Conservation (phyloP, 768 basidiomycete genomes). For the Rhodosporidiobolus odoratus region DNA sequence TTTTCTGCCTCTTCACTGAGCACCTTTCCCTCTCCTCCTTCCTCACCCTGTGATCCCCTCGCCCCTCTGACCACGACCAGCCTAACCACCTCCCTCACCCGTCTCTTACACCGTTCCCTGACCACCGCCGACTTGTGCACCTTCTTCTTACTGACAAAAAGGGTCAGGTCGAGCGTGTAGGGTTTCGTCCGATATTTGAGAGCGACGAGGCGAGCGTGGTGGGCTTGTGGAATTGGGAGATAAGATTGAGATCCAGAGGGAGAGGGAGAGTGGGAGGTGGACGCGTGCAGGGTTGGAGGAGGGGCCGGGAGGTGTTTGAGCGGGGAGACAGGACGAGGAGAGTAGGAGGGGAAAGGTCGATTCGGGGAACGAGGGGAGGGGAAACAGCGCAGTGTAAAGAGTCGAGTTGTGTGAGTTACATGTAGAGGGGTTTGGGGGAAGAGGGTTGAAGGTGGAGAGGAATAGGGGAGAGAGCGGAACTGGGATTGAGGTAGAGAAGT, state of each 20-base stretch:
- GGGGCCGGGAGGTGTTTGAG: slow-evolving; percentile 6
- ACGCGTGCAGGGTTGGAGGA: background rate
- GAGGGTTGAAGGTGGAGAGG: background rate
- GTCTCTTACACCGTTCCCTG: slow-evolving; percentile 19
- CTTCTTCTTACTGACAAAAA: slow-evolving; percentile 32
- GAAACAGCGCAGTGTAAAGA: slow-evolving; percentile 23
- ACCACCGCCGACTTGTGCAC: slow-evolving; percentile 31
- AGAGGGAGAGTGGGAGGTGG: slow-evolving; percentile 9
- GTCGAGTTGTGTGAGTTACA: background rate
- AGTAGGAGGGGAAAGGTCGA: background rate
- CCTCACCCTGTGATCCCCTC: background rate
- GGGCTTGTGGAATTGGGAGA: background rate
- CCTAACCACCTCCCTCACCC: slow-evolving; percentile 28
- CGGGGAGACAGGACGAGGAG: background rate
- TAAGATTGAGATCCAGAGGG: background rate
- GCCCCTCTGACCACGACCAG: slow-evolving; percentile 25
- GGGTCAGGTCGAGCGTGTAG: slow-evolving; percentile 30
- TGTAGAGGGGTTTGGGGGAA: slow-evolving; percentile 8
- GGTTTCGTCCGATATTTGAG: background rate
- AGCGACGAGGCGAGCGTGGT: background rate
- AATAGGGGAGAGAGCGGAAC: slow-evolving; percentile 14
- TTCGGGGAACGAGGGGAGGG: slow-evolving; percentile 4
- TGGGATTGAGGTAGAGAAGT: background rate
- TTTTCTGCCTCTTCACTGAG: background rate
- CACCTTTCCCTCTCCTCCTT: no score